Evolutionary conservation across 2,329 filamentous ascomycete species (phyloP).

Genomic region (Botryotinia calthae): DNA sequence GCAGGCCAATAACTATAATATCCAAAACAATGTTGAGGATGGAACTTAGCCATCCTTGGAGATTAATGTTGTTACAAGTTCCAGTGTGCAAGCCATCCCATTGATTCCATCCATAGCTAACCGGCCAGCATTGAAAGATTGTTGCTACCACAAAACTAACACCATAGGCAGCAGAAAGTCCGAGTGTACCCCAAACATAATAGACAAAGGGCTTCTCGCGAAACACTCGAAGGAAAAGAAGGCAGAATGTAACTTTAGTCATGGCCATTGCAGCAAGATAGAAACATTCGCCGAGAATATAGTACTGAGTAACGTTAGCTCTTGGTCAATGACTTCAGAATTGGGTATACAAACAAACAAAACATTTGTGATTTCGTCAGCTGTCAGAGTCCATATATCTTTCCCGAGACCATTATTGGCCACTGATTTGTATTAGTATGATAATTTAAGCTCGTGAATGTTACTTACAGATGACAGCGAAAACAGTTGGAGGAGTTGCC

Average conservation of each 20-base stretch:
- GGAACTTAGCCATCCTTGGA: slow-evolving; percentile 50
- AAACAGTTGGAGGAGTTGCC: not conserved
- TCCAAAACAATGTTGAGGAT: slow-evolving; percentile 52
- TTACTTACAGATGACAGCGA: not conserved
- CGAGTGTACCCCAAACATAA: slow-evolving; percentile 30
- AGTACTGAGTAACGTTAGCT: slow-evolving; percentile 11
- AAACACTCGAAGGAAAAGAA: slow-evolving; percentile 56
- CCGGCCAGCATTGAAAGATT: slow-evolving; percentile 44
- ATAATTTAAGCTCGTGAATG: not conserved
- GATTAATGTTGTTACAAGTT: slow-evolving; percentile 49
- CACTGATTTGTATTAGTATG: not conserved
- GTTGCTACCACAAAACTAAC: slow-evolving; percentile 16
- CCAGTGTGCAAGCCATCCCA: slow-evolving; percentile 50
- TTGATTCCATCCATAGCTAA: slow-evolving; percentile 50
- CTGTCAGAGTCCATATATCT: slow-evolving; percentile 17
- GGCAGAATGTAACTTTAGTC: slow-evolving; percentile 49
- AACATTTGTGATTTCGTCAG: slow-evolving; percentile 17
- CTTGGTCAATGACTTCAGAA: not conserved
- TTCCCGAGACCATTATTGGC: slow-evolving; percentile 19
- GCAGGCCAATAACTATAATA: slow-evolving; percentile 50
- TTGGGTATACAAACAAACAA: not conserved
- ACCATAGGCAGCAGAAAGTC: slow-evolving; percentile 35
- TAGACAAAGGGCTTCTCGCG: slow-evolving; percentile 41
- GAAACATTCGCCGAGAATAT: slow-evolving; percentile 20
- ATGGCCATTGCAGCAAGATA: slow-evolving; percentile 21